phyloP scores from a whole-genome alignment of 371 early-diverging fungal genomes.

The Haplosporangium sp. region DNA sequence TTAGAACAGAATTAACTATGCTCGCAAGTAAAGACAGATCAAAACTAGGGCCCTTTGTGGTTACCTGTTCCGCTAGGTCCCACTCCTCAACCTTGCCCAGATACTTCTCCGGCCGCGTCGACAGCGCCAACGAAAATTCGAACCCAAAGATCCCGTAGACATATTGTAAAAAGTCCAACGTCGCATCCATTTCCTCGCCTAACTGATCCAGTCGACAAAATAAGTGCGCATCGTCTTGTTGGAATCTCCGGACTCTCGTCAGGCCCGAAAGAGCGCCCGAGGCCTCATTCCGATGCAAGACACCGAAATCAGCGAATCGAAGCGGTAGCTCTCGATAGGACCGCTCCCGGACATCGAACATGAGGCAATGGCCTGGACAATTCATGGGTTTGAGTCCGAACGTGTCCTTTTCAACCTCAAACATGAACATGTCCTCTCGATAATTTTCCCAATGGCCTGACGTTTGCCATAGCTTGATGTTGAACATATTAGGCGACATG shows the following conservation, averaged over 20 bases:
- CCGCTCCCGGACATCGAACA: slow-evolving; percentile 94
- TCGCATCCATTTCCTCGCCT: slow-evolving; percentile 80
- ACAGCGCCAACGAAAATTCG: slow-evolving; percentile 87
- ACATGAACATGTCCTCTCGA: slow-evolving; percentile 98
- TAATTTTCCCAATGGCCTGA: slow-evolving; percentile 99
- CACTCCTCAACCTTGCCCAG: slow-evolving; percentile 94
- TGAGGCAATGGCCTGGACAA: slow-evolving; percentile 99
- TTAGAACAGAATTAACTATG: neutral
- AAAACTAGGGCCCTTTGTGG: neutral
- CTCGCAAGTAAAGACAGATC: neutral
- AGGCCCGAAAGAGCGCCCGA: slow-evolving; percentile 98
- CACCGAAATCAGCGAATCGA: slow-evolving; percentile 99
- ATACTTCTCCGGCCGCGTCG: slow-evolving; percentile 95
- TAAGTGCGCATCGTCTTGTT: slow-evolving; percentile 99
- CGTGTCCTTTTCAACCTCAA: slow-evolving; percentile 90
- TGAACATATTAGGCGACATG: slow-evolving; percentile 97
- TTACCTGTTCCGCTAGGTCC: slow-evolving; percentile 90
- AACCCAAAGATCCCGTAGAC: slow-evolving; percentile 92
- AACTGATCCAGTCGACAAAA: slow-evolving; percentile 94
- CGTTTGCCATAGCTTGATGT: slow-evolving; percentile 97
- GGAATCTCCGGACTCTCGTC: slow-evolving; percentile 99
- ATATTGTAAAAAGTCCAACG: slow-evolving; percentile 88
- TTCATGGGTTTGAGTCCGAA: slow-evolving; percentile 99
- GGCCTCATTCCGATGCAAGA: slow-evolving; percentile 98
- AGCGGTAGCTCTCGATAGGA: slow-evolving; percentile 98